Conservation (phyloP, 169 alveolate species). For the Eimeria praecox region DNA sequence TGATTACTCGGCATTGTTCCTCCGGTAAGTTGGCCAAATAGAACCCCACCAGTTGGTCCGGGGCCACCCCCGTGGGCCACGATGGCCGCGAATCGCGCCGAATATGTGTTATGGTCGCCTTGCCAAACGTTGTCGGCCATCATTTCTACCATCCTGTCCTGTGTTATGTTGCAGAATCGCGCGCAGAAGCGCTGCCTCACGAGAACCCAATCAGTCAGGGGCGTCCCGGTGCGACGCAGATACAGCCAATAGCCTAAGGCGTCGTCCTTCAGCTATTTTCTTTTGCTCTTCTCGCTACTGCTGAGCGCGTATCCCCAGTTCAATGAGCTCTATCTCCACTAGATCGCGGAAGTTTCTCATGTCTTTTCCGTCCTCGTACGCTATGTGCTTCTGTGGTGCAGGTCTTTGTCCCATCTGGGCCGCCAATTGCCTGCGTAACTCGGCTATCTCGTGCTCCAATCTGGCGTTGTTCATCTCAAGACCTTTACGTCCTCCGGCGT, state of each 20-base stretch:
- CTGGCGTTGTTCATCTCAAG: not conserved
- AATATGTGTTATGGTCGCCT: too few species aligned
- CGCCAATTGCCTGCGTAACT: not conserved
- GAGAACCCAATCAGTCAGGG: not conserved
- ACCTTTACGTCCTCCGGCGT: not conserved
- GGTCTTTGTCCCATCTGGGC: not conserved
- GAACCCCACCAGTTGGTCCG: too few species aligned
- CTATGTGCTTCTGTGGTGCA: not conserved
- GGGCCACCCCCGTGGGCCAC: too few species aligned
- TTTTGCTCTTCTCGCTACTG: conserved; percentile 28
- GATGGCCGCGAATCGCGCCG: too few species aligned
- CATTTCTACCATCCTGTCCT: not conserved
- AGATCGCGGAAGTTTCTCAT: not conserved
- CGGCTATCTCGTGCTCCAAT: not conserved
- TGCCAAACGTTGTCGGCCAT: too few species aligned
- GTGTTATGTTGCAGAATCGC: not conserved
- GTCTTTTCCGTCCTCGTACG: not conserved
- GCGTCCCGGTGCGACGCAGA: not conserved
- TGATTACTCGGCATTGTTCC: too few species aligned
- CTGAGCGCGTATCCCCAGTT: not conserved
- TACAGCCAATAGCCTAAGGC: conserved; percentile 29
- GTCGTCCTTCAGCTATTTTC: too few species aligned
- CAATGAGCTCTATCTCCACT: conserved; percentile 19
- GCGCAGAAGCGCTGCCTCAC: not conserved
- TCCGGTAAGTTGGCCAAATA: too few species aligned